Evolutionary conservation across 1,284 basidiomycete species (phyloP), one percentile per base, ranked within the genome.

Genomic region (Sphagnurus paluster): DNA sequence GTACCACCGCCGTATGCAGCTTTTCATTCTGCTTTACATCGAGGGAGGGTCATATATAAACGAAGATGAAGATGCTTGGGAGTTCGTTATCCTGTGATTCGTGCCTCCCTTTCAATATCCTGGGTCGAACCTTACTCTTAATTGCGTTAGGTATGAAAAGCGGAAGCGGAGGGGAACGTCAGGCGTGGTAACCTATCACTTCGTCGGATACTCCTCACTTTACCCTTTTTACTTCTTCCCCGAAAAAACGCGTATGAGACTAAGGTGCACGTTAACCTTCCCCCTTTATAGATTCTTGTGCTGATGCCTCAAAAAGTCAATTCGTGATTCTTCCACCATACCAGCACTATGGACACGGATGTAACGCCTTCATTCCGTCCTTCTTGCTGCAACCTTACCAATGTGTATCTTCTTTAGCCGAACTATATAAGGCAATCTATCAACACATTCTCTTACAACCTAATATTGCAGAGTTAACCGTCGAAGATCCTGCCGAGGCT

Each of bases 401-500:
- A 55, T 30, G 45, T 39, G 25, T 21, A 41, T 34, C 60, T 32
- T 33, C 23, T 29, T 4, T 58, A 93, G 92, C 93, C 42, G 84
- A 87, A 49, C 80, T 99, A 9, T 99, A 98, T 72, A 82, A 74
- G 23, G 82, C 92, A 1, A 87, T 96, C 35, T 96, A 95, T 69
- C 78, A 86, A 58, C 80, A 90, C 61, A 78, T 90, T 40, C 68
- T 91, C 28, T 69, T 75, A 5, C 77, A 82, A 30, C 70, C 82
- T 0, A 71, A 79, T 34, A 83, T 98, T 25, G 83, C 87, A 8
- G 96, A 99, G 66, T 72, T 99, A 42, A 98, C 94, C 0, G 90
- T 99, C 16, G 96, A 99, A 71, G 96, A 99, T 64, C 96, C 96
- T 0, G 93, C 93, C 0, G 96, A 99, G 67, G 88, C 90, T 7